phyloP scores from a whole-genome alignment of 768 basidiomycete genomes.

The Leccinum pellstonianum region DNA sequence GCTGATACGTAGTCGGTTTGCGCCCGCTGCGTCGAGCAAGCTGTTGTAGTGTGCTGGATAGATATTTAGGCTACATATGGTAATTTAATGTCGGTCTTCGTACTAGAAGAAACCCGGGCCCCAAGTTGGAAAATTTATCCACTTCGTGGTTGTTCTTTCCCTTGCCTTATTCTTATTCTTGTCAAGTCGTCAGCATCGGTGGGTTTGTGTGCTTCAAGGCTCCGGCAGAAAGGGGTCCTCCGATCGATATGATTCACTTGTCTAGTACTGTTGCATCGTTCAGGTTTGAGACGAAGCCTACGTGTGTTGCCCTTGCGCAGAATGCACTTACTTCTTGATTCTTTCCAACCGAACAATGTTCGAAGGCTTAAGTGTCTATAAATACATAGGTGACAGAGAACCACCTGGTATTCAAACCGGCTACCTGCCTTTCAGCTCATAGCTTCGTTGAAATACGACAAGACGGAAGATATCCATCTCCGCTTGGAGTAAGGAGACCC shows the following conservation, averaged over 20 bases:
- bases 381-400: background rate
- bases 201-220: too few species aligned
- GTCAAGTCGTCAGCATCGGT: too few species aligned
- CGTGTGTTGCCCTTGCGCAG: too few species aligned
- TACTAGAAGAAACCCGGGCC: background rate
- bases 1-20: constrained; percentile 76
- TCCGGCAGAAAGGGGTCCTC: too few species aligned
- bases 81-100: background rate
- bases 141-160: background rate
- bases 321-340: too few species aligned
- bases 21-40: constrained; percentile 94
- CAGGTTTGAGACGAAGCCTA: too few species aligned
- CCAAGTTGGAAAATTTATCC: background rate
- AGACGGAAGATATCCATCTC: background rate
- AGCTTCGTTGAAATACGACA: background rate
- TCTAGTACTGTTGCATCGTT: too few species aligned
- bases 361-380: background rate
- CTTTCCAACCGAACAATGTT: too few species aligned
- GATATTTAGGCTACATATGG: background rate
- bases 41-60: constrained; percentile 52
- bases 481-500: background rate
- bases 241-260: too few species aligned
- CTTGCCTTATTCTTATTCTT: too few species aligned
- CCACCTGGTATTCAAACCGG: background rate
- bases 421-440: background rate